Conservation (phyloP, 495 filamentous ascomycete genomes). For the Hypomontagnella submonticulosa region DNA sequence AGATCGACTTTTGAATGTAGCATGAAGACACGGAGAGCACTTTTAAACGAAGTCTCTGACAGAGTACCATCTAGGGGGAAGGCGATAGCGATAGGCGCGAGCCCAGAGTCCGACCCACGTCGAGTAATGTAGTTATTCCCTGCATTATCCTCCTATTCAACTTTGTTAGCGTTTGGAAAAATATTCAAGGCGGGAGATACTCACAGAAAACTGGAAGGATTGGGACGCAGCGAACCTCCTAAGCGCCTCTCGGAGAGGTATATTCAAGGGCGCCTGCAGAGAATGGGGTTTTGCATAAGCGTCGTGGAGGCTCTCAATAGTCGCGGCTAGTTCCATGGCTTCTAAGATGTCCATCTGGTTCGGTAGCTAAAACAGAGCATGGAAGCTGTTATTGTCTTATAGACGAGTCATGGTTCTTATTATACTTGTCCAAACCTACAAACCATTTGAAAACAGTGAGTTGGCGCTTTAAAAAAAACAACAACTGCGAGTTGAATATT, state of each 20-base stretch:
- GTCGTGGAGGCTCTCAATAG: neutral
- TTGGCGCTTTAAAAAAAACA: too few species aligned
- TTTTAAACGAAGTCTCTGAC: neutral
- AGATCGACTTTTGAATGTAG: constrained; percentile 1
- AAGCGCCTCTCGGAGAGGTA: constrained; percentile 1
- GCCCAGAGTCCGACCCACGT: neutral
- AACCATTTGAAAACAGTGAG: too few species aligned
- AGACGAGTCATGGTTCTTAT: too few species aligned
- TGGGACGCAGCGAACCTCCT: neutral
- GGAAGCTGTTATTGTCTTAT: too few species aligned
- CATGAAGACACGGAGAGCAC: constrained; percentile 1
- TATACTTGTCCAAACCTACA: neutral
- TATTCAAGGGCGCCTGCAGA: neutral
- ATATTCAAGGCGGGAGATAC: neutral
- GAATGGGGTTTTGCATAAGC: neutral
- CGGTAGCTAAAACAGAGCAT: too few species aligned
- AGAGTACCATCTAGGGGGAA: neutral
- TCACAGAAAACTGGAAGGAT: constrained; percentile 3
- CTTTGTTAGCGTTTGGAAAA: neutral
- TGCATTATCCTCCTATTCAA: neutral
- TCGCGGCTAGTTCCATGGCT: too few species aligned
- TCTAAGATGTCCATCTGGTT: too few species aligned
- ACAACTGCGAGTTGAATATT: too few species aligned
- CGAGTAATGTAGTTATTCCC: constrained; percentile 3
- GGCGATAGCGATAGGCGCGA: constrained; percentile 4